Evolutionary conservation across 2,329 filamentous ascomycete genomes (phyloP), one percentile per base, ranked within the genome.

Genomic region (Pseudocercospora ulei): DNA sequence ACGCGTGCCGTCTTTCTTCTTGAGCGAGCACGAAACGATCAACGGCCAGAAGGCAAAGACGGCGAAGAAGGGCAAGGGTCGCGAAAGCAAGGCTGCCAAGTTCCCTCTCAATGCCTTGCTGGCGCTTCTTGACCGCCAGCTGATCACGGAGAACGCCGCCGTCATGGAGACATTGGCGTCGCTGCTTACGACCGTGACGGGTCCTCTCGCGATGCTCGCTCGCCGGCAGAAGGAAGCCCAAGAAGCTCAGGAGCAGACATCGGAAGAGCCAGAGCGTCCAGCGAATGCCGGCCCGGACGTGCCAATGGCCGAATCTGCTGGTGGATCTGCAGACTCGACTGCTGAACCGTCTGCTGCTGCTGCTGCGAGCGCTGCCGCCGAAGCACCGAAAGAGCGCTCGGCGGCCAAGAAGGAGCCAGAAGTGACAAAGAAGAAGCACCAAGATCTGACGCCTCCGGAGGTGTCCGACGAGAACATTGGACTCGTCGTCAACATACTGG

Each of bases 131-230:
- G 90, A 96, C 58, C 82, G 90, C n/a, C 83, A 86, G 49, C 70
- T 96, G 45, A 87, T 98, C 48, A 93, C 94, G 65, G 90, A 98
- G 63, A 98, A 86, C 63, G 87, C 88, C n/a, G 73, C 79, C 4
- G 88, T 94, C 40, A 96, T 98, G 87, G 88, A 94, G 53, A 80
- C 86, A 47, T 72, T 98, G 16, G 90, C 90, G 2, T 78, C 80
- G 48, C 68, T 98, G 18, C 72, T 98, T 16, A 88, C 85, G 59
- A 80, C 82, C 49, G 85, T 96, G 39, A 98, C 90, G 0, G 72
- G 81, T 40, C 90, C 90, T 7, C 70, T 98, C 16, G 82, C 83
- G 46, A 76, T 80, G 19, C 68, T 93, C 14, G 77, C 93, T 50
- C 82, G 83, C 42, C 84, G 85, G 45, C 82, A 87, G 47, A 87